Base-by-base conservation (phyloP, 768 basidiomycete species). In the Leucosporidium scottii region DNA sequence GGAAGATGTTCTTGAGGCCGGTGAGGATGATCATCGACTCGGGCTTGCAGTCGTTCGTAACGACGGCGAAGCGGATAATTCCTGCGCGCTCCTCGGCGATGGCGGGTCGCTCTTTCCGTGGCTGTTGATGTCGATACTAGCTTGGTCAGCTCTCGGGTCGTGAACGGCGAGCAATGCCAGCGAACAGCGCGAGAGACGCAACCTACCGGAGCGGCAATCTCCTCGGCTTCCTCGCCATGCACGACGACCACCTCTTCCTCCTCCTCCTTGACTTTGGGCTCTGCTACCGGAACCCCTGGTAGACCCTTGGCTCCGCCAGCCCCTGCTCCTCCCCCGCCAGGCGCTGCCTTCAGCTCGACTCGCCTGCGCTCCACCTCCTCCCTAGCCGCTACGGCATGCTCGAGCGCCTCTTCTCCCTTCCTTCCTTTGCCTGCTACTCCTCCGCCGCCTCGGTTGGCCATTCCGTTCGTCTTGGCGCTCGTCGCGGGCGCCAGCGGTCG, bases 1-100 rank as follows among this genome's bases (percentile, higher is more conserved):
- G 94, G 76, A 99, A 98, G 21, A 98, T 85, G 13, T 91, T 93
- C 80, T 97, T 98, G 66, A 98, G 82, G n/a, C 91, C 91, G 5
- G 92, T 91, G 62, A 98, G 84, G 66, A 98, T 86, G 63, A 97
- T 84, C 31, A 87, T 80, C 3, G 90, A 90, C 36, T 86, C 85
- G 17, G 77, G 76, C 3, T 88, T 85, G 55, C 85, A 79, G 75
- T 94, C 89, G 71, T 94, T 94, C 70, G 89, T 86, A 1, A 96
- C 90, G 25, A 92, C 85, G 0, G 84, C 83, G 61, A 96, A 86
- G 69, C 85, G 83, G 73, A 97, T 97, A 67, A 94, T 82, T 9
- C 89, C 87, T 67, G 84, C 85, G 4, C 88, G 85, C 69, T 94
- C 82, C 76, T 97, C 94, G 25, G 87, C 79, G 21, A 85, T 82